Percentiles rank a stretch among this genome's conserved stretches.
Conservation (phyloP, 192 early-diverging fungal species). For the Rhizophagus sp. region DNA sequence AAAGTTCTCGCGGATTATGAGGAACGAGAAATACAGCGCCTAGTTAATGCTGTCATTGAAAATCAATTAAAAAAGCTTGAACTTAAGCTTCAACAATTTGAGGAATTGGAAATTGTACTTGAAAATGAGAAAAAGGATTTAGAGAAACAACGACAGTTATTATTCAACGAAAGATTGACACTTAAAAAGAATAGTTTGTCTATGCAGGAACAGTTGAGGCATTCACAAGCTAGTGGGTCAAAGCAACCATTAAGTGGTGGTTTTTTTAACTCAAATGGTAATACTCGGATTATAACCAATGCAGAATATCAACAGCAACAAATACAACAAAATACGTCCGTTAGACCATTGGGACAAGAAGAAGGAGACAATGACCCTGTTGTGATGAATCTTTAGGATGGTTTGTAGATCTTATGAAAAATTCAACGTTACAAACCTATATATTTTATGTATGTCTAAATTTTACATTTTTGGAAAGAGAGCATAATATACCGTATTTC, state of each 20-base stretch:
- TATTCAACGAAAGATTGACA: slow-evolving; percentile 62
- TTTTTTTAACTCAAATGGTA: slow-evolving; percentile 6
- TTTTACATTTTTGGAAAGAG: too few species aligned
- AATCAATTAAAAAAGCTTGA: slow-evolving; percentile 88
- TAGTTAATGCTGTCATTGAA: slow-evolving; percentile 82
- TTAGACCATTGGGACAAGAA: slow-evolving; percentile 15
- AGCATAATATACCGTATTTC: too few species aligned
- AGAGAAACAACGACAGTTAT: slow-evolving; percentile 61
- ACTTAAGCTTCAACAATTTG: slow-evolving; percentile 91
- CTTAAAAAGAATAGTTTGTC: slow-evolving; percentile 53
- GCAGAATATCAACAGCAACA: slow-evolving; percentile 17
- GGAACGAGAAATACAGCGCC: slow-evolving; percentile 80
- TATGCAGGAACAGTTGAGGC: slow-evolving; percentile 39
- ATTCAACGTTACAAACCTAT: too few species aligned
- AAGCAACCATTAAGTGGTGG: not conserved
- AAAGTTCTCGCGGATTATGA: slow-evolving; percentile 77
- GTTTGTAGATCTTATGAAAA: too few species aligned
- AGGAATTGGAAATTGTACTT: slow-evolving; percentile 84
- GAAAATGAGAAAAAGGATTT: slow-evolving; percentile 87
- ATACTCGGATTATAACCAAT: slow-evolving; percentile 1
- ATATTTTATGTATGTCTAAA: too few species aligned
- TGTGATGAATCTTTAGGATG: not conserved
- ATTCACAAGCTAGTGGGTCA: slow-evolving; percentile 4
- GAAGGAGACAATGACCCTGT: not conserved
- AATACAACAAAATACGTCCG: not conserved